These are phyloP conservation scores for Termitomyces sp. DNA, from an alignment of 768 basidiomycete genomes.

Conservation along the genomic window DNA sequence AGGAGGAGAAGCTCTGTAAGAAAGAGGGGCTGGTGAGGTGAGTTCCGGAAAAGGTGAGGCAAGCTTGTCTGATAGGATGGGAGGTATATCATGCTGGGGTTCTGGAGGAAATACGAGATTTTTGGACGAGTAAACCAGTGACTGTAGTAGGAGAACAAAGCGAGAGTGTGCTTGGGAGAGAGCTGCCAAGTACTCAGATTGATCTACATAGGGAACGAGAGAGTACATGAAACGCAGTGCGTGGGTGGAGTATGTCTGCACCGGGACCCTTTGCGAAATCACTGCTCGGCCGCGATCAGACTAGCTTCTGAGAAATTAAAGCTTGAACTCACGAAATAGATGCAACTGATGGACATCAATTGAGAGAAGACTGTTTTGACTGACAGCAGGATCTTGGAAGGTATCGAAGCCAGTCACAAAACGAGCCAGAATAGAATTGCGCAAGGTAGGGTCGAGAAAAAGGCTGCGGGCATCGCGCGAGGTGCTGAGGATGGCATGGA, in stretches of 20 bases:
- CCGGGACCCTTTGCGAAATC: constrained; percentile 54
- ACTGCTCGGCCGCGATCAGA: constrained; percentile 34
- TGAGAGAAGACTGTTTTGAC: constrained; percentile 38
- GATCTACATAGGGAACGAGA: constrained; percentile 23
- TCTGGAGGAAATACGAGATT: constrained; percentile 39
- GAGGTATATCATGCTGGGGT: constrained; percentile 9
- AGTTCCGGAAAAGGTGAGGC: constrained; percentile 46
- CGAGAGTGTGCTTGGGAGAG: constrained; percentile 65
- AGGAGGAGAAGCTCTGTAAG: constrained; percentile 26
- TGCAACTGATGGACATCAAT: constrained; percentile 56
- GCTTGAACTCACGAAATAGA: constrained; percentile 51
- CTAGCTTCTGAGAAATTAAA: constrained; percentile 3
- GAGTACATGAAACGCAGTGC: constrained; percentile 49
- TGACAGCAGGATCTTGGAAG: constrained; percentile 36
- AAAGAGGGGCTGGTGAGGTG: constrained; percentile 71
- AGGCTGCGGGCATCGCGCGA: constrained; percentile 25
- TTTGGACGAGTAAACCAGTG: constrained; percentile 58
- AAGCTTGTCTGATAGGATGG: constrained; percentile 26
- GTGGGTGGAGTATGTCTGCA: constrained; percentile 69
- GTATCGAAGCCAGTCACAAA: constrained; percentile 55
- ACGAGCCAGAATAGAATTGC: constrained; percentile 35
- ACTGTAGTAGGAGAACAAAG: constrained; percentile 68
- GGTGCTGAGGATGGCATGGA: constrained; percentile 31
- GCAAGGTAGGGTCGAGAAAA: constrained; percentile 22
- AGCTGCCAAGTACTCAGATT: constrained; percentile 32